A percentile compares a stretch with the other conserved stretches of the same genome.
phyloP scores from a whole-genome alignment of 2,329 filamentous ascomycete genomes.

The Dryadomyces quercus-mongolicae region DNA sequence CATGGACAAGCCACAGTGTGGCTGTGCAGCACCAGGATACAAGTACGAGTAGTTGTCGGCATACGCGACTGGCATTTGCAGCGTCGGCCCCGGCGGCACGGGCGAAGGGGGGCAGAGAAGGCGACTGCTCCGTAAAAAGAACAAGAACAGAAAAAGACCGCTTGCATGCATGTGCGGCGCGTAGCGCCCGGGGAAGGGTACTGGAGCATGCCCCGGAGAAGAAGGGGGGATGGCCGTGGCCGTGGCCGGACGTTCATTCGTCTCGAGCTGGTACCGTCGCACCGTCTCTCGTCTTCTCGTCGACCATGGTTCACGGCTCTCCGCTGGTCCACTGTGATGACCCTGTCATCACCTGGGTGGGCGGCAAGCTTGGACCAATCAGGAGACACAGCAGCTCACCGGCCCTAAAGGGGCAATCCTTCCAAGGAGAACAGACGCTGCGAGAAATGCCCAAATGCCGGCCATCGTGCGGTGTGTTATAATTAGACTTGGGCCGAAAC shows the following conservation, averaged over 20 bases:
- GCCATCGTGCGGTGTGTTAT: background rate
- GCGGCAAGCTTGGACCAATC: conserved; percentile 6
- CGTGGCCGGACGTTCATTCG: background rate
- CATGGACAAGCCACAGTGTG: background rate
- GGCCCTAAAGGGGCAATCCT: background rate
- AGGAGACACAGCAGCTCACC: background rate
- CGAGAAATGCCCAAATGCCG: background rate
- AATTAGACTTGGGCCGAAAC: background rate
- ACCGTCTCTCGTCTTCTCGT: background rate
- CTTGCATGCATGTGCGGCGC: background rate
- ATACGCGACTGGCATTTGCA: background rate
- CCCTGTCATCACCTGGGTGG: background rate
- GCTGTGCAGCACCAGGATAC: background rate
- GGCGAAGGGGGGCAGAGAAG: background rate
- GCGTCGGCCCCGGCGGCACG: background rate
- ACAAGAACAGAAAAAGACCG: no score
- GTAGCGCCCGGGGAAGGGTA: background rate
- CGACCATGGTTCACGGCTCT: background rate
- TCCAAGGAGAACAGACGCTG: background rate
- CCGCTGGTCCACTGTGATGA: background rate
- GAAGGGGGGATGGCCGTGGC: background rate
- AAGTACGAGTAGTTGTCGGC: no score
- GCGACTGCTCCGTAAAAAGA: no score
- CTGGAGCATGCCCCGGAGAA: background rate
- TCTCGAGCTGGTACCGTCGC: background rate